Conservation (phyloP, 768 basidiomycete species). For the Kwoniella newhampshirensis region DNA sequence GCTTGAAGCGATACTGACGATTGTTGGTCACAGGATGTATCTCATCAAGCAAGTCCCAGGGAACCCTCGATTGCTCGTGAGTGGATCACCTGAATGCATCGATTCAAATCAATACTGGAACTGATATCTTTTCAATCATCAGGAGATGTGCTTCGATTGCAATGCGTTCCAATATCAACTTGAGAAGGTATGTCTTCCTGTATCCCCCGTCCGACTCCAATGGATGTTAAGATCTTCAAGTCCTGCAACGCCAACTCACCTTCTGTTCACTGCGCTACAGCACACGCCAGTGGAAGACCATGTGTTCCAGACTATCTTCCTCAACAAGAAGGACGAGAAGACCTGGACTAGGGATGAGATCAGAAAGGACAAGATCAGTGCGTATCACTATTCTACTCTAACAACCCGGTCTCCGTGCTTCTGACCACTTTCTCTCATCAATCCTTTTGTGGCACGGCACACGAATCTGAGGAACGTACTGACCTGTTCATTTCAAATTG, state of each 20-base stretch:
- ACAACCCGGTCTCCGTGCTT: not conserved
- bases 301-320: conserved; percentile 56
- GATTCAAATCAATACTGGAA: not conserved
- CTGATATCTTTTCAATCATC: conserved; percentile 5
- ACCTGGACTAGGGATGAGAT: conserved; percentile 55
- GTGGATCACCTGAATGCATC: conserved; percentile 2
- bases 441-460: not conserved
- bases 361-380: conserved; percentile 54
- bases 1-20: no score
- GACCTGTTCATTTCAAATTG: not conserved
- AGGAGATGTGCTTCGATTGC: conserved; percentile 55
- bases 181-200: conserved; percentile 25
- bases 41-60: conserved; percentile 53
- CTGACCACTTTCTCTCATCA: not conserved
- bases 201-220: no score
- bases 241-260: no score
- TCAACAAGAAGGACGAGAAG: conserved; percentile 55
- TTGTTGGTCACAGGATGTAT: conserved; percentile 51
- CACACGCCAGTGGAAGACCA: conserved; percentile 52
- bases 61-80: conserved; percentile 49
- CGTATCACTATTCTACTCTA: conserved; percentile 6
- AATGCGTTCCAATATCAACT: conserved; percentile 52
- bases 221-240: no score
- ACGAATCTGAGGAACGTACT: not conserved
- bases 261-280: conserved; percentile 6